A percentile compares a stretch with the other conserved stretches of the same genome.
Evolutionary conservation across 495 filamentous ascomycete species (phyloP).

Genomic region (Neurospora africana): DNA sequence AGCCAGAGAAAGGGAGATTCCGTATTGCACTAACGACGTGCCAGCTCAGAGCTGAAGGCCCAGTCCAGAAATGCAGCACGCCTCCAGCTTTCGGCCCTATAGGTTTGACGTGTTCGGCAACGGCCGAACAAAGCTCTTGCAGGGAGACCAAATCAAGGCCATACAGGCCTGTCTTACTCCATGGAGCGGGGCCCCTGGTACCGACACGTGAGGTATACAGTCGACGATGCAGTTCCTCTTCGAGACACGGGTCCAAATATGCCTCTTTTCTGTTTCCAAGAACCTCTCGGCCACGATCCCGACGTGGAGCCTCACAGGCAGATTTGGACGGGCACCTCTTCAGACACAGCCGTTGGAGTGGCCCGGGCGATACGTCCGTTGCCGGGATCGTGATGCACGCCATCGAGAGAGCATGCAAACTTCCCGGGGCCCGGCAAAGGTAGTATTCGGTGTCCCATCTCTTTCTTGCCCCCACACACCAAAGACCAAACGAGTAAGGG

Average conservation of each 20-base stretch:
- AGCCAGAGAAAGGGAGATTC: not conserved
- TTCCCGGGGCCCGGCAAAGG: conserved; percentile 1
- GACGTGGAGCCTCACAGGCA: conserved; percentile 1
- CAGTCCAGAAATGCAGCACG: conserved; percentile 8
- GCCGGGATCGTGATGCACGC: conserved; percentile 8
- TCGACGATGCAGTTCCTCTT: conserved; percentile 2
- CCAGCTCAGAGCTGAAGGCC: conserved; percentile 7
- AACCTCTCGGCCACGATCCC: conserved; percentile 5
- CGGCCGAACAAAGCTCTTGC: conserved; percentile 22
- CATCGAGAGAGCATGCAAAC: conserved; percentile 2
- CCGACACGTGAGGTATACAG: conserved; percentile 17
- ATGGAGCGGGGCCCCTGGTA: conserved; percentile 7
- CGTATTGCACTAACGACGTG: conserved; percentile 3
- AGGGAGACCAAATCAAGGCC: conserved; percentile 18
- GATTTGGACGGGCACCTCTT: not conserved
- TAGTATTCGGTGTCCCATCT: not conserved
- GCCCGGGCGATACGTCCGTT: conserved; percentile 8
- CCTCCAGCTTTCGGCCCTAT: conserved; percentile 22
- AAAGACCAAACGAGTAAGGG: not conserved
- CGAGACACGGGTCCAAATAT: conserved; percentile 1
- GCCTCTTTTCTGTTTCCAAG: conserved; percentile 1
- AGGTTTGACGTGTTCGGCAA: conserved; percentile 22
- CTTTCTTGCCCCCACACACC: not conserved
- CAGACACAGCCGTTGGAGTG: conserved; percentile 5
- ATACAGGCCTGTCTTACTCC: conserved; percentile 17